These are phyloP conservation scores for Teratosphaeria nubilosa DNA, from an alignment of 2,329 filamentous ascomycete species.

Conservation along the genomic window DNA sequence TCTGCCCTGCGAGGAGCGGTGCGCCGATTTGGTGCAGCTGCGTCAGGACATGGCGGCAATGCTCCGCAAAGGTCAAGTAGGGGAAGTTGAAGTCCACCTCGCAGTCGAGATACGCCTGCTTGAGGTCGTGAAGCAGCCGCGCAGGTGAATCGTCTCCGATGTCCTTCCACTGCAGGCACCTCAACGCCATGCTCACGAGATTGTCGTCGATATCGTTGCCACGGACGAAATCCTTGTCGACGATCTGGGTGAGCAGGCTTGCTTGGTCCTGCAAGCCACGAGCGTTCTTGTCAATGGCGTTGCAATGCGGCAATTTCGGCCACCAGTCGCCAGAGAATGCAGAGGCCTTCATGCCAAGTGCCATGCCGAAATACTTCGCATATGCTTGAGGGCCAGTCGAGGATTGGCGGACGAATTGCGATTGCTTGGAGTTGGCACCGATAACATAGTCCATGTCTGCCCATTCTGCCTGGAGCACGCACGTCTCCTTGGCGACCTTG, in stretches of 20 bases:
- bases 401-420: too few species aligned
- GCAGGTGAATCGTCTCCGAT: neutral
- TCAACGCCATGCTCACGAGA: neutral
- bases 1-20: neutral
- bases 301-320: neutral
- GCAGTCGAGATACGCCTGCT: neutral
- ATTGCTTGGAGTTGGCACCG: too few species aligned
- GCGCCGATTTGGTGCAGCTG: neutral
- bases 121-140: neutral
- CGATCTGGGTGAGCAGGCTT: neutral
- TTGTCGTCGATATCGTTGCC: neutral
- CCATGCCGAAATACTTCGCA: neutral
- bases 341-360: neutral
- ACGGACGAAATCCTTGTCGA: neutral
- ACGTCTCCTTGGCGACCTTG: neutral
- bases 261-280: neutral
- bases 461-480: neutral
- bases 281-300: neutral
- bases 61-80: too few species aligned
- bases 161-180: neutral
- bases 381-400: too few species aligned
- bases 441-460: neutral
- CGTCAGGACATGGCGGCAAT: neutral
- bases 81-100: neutral
- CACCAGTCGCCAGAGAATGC: neutral